Evolutionary conservation across 768 basidiomycete species (phyloP), one percentile per base, ranked within the genome.

Genomic region (Suillus plorans): DNA sequence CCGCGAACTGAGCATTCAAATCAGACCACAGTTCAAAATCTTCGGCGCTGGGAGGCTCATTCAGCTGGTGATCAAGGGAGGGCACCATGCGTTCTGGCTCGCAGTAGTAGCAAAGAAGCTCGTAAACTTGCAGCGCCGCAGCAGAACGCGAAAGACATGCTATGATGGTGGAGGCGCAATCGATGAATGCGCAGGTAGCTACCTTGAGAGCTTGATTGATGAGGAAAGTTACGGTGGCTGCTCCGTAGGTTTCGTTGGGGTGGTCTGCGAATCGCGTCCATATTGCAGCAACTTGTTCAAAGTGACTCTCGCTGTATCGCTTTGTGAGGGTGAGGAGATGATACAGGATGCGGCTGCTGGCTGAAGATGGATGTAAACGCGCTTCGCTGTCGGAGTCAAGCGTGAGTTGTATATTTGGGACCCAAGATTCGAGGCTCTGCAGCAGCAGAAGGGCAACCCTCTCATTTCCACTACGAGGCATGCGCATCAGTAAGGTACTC

Each of bases 161-260:
- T 25, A 97, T 85, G 61, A 96, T 86, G 67, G 89, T 89, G 52
- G 90, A 86, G 1, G 92, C 91, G 70, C 92, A 92, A 52, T 81
- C 81, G 64, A 97, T 85, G 75, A 93, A 96, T 18, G 87, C 84
- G 5, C 84, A 82, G 67, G 87, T 94, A 45, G 91, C 89, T 50
- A 95, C 89, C 74, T 90, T 91, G 67, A 90, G 88, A 1, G 93
- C 91, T 70, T 97, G 94, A 68, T 95, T 93, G 42, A 97, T 80
- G 3, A 98, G 80, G 76, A 94, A 98, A 37, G 89, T 85, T 58
- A 92, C 82, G 18, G 94, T 81, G 4, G 92, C 91, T 62, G 89
- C 90, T 2, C 91, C 91, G 66, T 95, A 94, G 28, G 84, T 81
- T 62, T 87, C 83, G 68, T 88, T 81, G 31, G 89, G 88, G 4